phyloP scores from a whole-genome alignment of 139 green algal species.

The Micractinium sp. region DNA sequence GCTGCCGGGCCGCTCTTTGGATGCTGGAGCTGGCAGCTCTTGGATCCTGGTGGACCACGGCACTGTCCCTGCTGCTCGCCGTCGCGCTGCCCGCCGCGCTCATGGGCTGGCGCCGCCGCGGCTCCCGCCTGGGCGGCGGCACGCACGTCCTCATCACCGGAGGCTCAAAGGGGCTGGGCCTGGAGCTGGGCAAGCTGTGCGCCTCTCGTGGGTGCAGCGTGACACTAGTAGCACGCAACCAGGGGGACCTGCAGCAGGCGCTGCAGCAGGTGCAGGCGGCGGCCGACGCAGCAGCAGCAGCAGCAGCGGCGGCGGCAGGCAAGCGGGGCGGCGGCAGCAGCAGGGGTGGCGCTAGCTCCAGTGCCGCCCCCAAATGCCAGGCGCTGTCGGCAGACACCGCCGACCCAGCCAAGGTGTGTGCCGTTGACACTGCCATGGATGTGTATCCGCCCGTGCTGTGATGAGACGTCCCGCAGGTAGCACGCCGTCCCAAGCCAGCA shows the following conservation, averaged over 20 bases:
- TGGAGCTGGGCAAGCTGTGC: conserved; percentile 60
- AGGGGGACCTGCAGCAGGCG: conserved; percentile 64
- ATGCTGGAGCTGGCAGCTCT: background rate
- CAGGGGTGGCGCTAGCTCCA: background rate
- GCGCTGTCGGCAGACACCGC: conserved; percentile 33
- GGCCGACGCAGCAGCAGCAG: background rate
- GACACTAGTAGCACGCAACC: conserved; percentile 66
- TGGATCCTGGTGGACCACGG: background rate
- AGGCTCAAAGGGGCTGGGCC: conserved; percentile 75
- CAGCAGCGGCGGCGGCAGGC: background rate
- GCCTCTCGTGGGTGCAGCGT: conserved; percentile 48
- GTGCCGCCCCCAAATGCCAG: conserved; percentile 5
- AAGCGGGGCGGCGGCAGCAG: background rate
- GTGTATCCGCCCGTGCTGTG: background rate
- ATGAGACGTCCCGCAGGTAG: no score
- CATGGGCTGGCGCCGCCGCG: conserved; percentile 9
- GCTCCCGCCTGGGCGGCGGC: conserved; percentile 25
- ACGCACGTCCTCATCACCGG: conserved; percentile 86
- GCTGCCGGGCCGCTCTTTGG: background rate
- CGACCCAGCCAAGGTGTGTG: conserved; percentile 19
- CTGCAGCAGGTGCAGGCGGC: conserved; percentile 38
- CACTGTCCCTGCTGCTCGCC: background rate
- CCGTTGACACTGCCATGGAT: background rate
- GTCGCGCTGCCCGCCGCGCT: background rate
- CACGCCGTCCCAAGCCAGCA: background rate